Evolutionary conservation across 2,329 filamentous ascomycete genomes (phyloP), one percentile per base, ranked within the genome.

Genomic region (Neofusicoccum laricinum): DNA sequence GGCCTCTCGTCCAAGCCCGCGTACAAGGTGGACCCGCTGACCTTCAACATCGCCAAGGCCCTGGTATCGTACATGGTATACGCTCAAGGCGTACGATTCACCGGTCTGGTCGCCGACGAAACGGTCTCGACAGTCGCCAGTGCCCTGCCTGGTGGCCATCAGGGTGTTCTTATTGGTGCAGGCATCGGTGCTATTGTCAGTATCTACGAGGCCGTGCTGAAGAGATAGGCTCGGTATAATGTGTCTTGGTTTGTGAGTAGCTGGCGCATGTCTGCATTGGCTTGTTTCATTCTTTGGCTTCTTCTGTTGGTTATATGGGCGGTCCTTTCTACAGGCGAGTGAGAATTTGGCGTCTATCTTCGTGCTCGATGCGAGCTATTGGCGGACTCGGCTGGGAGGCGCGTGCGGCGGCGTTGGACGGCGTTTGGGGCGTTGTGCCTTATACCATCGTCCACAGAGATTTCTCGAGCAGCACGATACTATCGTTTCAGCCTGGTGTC

Each of bases 1-100:
- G 34, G 65, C 64, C 3, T 17, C 11, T 76, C 77, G 17, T 71
- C 73, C 2, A 49, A 57, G 21, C 71, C 75, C 19, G 84, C 86
- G 68, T 88, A 89, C 68, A 80, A 83, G 5, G 87, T 94, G 68
- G 95, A 99, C 75, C 93, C 93, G 3, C 80, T 98, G 73, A 90
- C 89, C 21, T 99, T 96, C 80, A 96, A 93, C 80, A 88, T 98
- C 64, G 87, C 87, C 70, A 97, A 97, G 81, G 93, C 90, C 0
- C 75, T 98, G 63, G 78, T 93, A 65, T 88, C 91, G 7, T 97
- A 90, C 76, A 84, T 94, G 38, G 88, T 97, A 17, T 97, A 93
- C 74, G 70, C 68, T 59, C 55, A 70, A 30, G 86, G 85, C 38
- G 83, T 85, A 58, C 86, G 84, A 53, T 85, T 89, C 64, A 81